Evolutionary conservation across 257 asterid species (phyloP), one percentile per base, ranked within the genome.

Genomic region (Nicotiana sylvestris): DNA sequence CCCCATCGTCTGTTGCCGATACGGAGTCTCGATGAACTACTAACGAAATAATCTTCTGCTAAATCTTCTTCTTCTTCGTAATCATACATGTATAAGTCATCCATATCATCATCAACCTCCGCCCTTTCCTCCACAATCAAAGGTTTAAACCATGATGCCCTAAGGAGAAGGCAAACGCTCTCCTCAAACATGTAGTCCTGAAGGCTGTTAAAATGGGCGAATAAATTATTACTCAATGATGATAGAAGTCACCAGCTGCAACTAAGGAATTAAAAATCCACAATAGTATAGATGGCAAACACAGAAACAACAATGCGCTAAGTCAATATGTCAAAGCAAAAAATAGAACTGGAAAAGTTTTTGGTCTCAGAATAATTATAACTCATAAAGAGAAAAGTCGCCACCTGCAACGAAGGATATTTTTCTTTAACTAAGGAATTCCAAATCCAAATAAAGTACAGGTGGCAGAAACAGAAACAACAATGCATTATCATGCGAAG

Each of bases 151-250:
- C 98, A 96, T 46, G 98, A 72, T 57, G 99, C 99, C 85, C 98
- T 87, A 13, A 94, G 92, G 57, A 96, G 98, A 82, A 96, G 98
- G 91, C 98, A 96, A 21, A 94, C 94, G 4, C 98, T 93, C 91
- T 94, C 99, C 93, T 95, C 98, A 68, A 92, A 92, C 97, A 96
- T 91, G 80, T 88, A 94, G 84, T 96, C 99, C 10, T 90, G 92
- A 25, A 92, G 84, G 89, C 97, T 95, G 95, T 76, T 81, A 12
- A 46, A 49, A 29, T 76, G 80, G 64, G 8, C 64, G 8, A 5
- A 35, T 35, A 27, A 49, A 74, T 51, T 27, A 72, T 7, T 74
- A 27, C 29, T 27, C 46, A 7, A 21, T 49, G 62, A 51, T 16
- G 4, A 51, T 29, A 27, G 46, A 76, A 27, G 46, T 76, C 29